phyloP scores from a whole-genome alignment of 2,329 filamentous ascomycete genomes.

The Magnaporthiopsis poae region DNA sequence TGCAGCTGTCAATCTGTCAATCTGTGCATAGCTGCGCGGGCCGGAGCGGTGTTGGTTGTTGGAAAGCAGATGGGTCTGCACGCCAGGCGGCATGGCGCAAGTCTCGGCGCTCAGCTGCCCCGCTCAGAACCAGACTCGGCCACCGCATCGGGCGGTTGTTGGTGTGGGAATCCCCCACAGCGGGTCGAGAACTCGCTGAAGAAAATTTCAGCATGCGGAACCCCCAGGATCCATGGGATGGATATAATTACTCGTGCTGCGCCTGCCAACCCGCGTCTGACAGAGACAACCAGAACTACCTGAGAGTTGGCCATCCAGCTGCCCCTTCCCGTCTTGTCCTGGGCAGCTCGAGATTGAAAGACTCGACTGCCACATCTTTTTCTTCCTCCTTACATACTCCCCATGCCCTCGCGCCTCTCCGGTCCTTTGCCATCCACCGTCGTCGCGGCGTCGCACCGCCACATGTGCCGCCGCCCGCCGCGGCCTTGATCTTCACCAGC shows the following conservation, averaged over 20 bases:
- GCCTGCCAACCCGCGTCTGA: no score
- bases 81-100: neutral
- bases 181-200: neutral
- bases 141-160: no score
- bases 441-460: slow-evolving; percentile 25
- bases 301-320: neutral
- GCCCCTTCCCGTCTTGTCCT: neutral
- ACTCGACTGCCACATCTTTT: no score
- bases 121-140: no score
- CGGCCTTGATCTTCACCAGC: slow-evolving; percentile 32
- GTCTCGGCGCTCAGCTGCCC: neutral
- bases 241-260: neutral
- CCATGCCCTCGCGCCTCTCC: neutral
- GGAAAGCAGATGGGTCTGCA: neutral
- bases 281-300: no score
- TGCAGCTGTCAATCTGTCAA: neutral
- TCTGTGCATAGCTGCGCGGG: no score
- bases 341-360: no score
- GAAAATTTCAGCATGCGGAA: neutral
- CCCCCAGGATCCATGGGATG: no score
- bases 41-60: neutral
- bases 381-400: no score
- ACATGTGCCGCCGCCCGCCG: slow-evolving; percentile 30
- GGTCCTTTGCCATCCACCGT: neutral
- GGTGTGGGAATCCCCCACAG: neutral